Evolutionary conservation across 83 land plant species (phyloP), one percentile per base, ranked within the genome.

Genomic region (Diphasiastrum complanatum): DNA sequence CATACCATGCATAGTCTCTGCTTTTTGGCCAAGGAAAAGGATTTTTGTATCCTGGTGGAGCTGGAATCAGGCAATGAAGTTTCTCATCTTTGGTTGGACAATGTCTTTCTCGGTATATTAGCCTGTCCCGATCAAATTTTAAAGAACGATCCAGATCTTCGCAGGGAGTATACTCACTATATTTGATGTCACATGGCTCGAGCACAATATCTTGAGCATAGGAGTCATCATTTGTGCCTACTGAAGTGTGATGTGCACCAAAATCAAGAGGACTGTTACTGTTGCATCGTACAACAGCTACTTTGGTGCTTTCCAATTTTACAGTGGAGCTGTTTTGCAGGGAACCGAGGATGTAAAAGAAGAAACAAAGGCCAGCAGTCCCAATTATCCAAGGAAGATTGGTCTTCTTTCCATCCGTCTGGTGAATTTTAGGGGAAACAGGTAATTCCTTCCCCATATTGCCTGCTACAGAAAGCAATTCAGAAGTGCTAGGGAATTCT

Each of bases 11-110:
- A 38, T 30, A 73, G 25, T 73, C 76, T 24, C 71, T 71, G 25
- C 76, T 73, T 49, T 55, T 60, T 14, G 76, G 76, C 76, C 76
- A 73, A 14, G 76, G 71, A 8, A 73, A 68, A 30, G 76, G 76
- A 51, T 73, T 73, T 22, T 60, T 66, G 45, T 73, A 73, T 8
- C 65, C 65, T 23, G 76, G 58, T 5, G 76, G 76, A 40, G 76
- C 76, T 33, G 76, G 76, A 37, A 73, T 66, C 34, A 73, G 63
- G 57, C 76, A 73, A 14, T 59, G 26, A 25, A 73, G 72, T 24
- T 45, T 53, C 65, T 73, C 76, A 25, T 60, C 65, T 26, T 73
- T 66, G n/a, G 30, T 50, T 1, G 75, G 76, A 33, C 76, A 73
- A 40, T 73, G 76, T 26, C 76, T 52, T 22, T 73, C 76, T 38